Base-by-base conservation (phyloP, 2,329 filamentous ascomycete genomes). In the Thelonectria olida region DNA sequence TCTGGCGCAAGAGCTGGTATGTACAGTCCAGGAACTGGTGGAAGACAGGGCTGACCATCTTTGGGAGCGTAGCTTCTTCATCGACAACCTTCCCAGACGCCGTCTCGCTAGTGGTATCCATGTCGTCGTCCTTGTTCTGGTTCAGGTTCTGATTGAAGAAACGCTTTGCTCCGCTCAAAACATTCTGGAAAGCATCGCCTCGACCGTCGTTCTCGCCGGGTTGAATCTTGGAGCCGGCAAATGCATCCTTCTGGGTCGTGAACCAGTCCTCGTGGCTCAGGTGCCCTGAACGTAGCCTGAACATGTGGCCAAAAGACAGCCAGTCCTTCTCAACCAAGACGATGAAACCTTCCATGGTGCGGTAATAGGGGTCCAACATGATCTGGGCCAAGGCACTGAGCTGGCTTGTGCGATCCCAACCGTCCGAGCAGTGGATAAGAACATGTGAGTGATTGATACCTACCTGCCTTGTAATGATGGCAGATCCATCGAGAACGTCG, bases 291-390 rank as follows among this genome's bases (percentile, higher is more conserved):
- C 96, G 89, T 71, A 97, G 88, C 55, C 93, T 89, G 78, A 99
- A 99, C 90, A 97, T 97, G 78, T 99, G 95, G 2, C 96, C 96
- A 79, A 97, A 99, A 0, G 95, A 96, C 12, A 99, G 80, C 92
- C 96, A 99, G 74, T 99, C 96, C 76, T 99, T 99, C 77, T 99
- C 96, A 2, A 99, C 86, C 7, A 99, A 81, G 2, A 97, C 89
- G 69, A 98, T 94, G 76, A 98, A 99, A 1, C 96, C 96, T 68
- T 97, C 91, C 50, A 99, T 82, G 0, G 96, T 98, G 52, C 96
- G 88, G 76, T 93, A 99, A 77, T 97, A 97, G 0, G 96, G 96
- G 73, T 99, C 96, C 8, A 99, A 85, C 82, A 97, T 95, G 38
- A 99, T 85, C 78, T 99, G 94, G 57, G 93, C 90, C 58, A 99